A percentile compares a stretch with the other conserved stretches of the same genome.
Conservation (phyloP, 2,329 filamentous ascomycete species). For the Sclerotinia trifoliorum region DNA sequence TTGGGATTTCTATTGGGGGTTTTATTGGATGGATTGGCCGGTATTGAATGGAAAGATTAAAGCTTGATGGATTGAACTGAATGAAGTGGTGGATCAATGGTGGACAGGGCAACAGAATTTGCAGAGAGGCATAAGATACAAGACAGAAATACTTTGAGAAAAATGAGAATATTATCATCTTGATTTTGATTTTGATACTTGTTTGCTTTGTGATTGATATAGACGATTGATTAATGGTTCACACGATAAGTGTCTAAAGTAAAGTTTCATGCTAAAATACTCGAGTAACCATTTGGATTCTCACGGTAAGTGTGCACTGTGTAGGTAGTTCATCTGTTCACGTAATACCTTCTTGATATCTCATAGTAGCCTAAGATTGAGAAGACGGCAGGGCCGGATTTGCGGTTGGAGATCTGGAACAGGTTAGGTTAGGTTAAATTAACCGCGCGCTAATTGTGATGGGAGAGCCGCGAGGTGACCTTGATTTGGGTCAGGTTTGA, state of each 20-base stretch:
- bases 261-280: too few species aligned
- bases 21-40: slow-evolving; percentile 6
- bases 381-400: too few species aligned
- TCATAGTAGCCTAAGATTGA: too few species aligned
- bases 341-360: too few species aligned
- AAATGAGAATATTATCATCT: slow-evolving; percentile 11
- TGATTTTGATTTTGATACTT: background rate
- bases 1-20: background rate
- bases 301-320: too few species aligned
- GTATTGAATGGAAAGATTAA: background rate
- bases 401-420: too few species aligned
- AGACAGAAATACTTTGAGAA: slow-evolving; percentile 8
- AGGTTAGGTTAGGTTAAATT: too few species aligned
- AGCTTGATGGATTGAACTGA: background rate
- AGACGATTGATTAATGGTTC: background rate
- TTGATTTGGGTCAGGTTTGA: too few species aligned
- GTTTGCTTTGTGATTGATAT: background rate
- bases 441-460: background rate
- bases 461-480: background rate
- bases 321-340: too few species aligned
- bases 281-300: too few species aligned
- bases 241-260: too few species aligned
- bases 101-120: background rate
- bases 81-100: background rate
- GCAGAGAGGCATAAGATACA: background rate